These are phyloP conservation scores for Tylopilus vinaceipallidus DNA, from an alignment of 768 basidiomycete species.

Conservation along the genomic window DNA sequence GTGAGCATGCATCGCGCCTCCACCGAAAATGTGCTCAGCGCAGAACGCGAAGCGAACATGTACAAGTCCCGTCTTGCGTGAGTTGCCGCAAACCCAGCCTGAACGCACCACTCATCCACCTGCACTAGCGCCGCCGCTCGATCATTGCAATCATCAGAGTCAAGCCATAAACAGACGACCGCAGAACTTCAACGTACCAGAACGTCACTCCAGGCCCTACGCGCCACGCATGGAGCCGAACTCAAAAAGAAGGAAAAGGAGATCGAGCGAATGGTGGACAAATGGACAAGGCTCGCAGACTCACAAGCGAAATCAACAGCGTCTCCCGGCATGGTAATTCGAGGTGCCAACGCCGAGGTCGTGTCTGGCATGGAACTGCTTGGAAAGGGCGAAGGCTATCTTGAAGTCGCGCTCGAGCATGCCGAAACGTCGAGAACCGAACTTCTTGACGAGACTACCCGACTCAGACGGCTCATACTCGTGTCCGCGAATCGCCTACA, in stretches of 20 bases:
- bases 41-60: conserved; percentile 75
- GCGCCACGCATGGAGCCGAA: conserved; percentile 67
- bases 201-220: conserved; percentile 62
- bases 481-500: conserved; percentile 66
- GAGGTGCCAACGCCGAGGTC: conserved; percentile 50
- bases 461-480: conserved; percentile 58
- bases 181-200: conserved; percentile 73
- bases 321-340: conserved; percentile 49
- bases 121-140: conserved; percentile 48
- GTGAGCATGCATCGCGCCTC: conserved; percentile 58
- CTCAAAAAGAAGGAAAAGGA: conserved; percentile 83
- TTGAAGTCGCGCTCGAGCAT: conserved; percentile 70
- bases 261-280: conserved; percentile 68
- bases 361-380: conserved; percentile 43
- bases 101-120: conserved; percentile 5
- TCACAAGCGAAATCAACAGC: conserved; percentile 56
- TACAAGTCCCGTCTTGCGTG: conserved; percentile 73
- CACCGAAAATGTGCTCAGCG: conserved; percentile 60
- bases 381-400: conserved; percentile 51
- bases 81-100: conserved; percentile 29
- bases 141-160: conserved; percentile 56
- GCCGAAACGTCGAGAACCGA: conserved; percentile 64
- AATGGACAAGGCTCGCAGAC: conserved; percentile 71
- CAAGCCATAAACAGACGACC: conserved; percentile 66
- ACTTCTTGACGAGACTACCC: conserved; percentile 62